Conservation (phyloP, 352 stramenopile species). For the Phytophthora megakarya region DNA sequence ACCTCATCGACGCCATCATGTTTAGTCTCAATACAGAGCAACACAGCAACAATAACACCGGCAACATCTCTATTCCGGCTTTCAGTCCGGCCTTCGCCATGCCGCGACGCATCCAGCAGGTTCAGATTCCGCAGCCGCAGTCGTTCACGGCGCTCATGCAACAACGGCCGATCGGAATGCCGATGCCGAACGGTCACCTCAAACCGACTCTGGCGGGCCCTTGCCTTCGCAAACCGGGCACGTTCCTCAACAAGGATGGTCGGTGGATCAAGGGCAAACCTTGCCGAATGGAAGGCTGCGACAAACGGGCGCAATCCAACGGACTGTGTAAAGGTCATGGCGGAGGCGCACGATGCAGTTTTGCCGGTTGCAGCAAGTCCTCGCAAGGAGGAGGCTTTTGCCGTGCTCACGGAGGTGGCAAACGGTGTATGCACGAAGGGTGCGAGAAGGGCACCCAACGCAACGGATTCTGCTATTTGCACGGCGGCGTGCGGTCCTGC, state of each 20-base stretch:
- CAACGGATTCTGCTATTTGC: conserved; percentile 82
- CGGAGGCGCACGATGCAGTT: conserved; percentile 77
- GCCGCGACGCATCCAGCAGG: conserved; percentile 21
- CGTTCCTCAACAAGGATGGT: conserved; percentile 90
- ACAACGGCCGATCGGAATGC: conserved; percentile 18
- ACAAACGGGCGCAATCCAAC: conserved; percentile 83
- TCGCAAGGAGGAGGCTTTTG: conserved; percentile 79
- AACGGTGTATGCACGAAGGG: conserved; percentile 71
- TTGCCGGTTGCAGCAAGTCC: conserved; percentile 74
- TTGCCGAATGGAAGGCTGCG: conserved; percentile 70
- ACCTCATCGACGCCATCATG: conserved; percentile 84
- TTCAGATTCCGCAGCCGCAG: conserved; percentile 22
- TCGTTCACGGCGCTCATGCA: conserved; percentile 41
- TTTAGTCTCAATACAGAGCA: conserved; percentile 66
- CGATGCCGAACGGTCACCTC: conserved; percentile 22
- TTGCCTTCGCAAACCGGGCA: conserved; percentile 71
- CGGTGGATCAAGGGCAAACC: conserved; percentile 89
- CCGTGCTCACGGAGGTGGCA: conserved; percentile 79
- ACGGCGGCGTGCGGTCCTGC: conserved; percentile 79
- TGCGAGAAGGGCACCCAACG: conserved; percentile 83
- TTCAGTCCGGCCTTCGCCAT: conserved; percentile 25
- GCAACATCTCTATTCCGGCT: conserved; percentile 5
- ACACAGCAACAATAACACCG: not conserved
- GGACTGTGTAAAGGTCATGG: conserved; percentile 82
- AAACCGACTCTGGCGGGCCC: conserved; percentile 38